Base-by-base conservation (phyloP, 345 rosid species). In the Xanthoceras sorbifolium region DNA sequence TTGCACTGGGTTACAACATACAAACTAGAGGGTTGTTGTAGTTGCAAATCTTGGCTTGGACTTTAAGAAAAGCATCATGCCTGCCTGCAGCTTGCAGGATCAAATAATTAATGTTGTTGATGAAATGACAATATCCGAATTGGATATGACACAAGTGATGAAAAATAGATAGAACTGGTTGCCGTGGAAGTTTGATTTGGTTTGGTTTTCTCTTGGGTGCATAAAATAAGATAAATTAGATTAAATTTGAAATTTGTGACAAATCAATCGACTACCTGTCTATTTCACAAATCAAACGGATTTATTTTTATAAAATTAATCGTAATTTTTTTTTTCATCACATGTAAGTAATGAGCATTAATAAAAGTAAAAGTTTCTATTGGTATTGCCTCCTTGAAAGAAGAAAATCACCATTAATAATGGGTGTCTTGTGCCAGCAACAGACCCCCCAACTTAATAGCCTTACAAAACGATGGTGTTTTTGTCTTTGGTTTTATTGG, bases 401-500 rank as follows among this genome's bases (percentile, higher is more conserved):
- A 36, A n/a, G n/a, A n/a, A n/a, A n/a, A n/a, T n/a, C n/a, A n/a
- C n/a, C n/a, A n/a, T n/a, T n/a, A n/a, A n/a, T n/a, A n/a, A n/a
- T n/a, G n/a, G n/a, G n/a, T n/a, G 42, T 9, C 6, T 0, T 9
- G 73, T 29, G 22, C 29, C 8, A 0, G 38, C 29, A 72, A 38
- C 54, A 25, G 59, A 57, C 23, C 54, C 50, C 73, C 36, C 55
- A 10, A 52, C 44, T 57, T 55, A 60, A 72, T 61, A 60, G 76
- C 12, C 48, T 1, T 5, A 36, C n/a, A 25, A 57, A 50, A 78
- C 28, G 62, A 57, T 6, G 34, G 10, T 65, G 67, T 28, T 68
- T 55, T 67, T 10, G 15, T 20, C 17, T n/a, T 6, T 80, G 52
- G 14, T 54, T 28, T 18, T 38, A 71, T 77, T 32, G 12, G 71